A percentile compares a stretch with the other conserved stretches of the same genome.
phyloP scores from a whole-genome alignment of 1,139 yeast species.

The Insectozyma bohioensis region DNA sequence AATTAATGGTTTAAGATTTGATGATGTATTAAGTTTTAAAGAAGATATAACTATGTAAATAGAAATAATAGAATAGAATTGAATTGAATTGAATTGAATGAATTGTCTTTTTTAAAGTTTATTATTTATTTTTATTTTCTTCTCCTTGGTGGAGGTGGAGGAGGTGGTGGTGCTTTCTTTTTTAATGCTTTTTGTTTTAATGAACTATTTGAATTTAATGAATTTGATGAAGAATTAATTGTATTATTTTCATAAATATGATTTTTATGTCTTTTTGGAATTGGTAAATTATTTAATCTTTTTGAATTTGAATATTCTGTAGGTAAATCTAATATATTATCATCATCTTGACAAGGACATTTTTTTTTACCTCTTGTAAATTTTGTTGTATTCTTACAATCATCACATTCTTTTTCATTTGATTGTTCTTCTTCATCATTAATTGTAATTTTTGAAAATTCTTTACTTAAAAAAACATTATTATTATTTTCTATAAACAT shows the following conservation, averaged over 20 bases:
- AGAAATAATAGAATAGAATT: neutral
- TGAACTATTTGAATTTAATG: conserved; percentile 21
- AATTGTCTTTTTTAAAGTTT: too few relatives aligned
- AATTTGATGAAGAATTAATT: conserved; percentile 15
- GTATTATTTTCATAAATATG: conserved; percentile 5
- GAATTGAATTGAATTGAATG: too few relatives aligned
- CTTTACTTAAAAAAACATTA: conserved; percentile 20
- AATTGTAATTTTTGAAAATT: conserved; percentile 9
- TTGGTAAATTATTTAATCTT: conserved; percentile 16
- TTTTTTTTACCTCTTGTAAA: too few relatives aligned
- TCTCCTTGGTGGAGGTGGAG: conserved; percentile 27
- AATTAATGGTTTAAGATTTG: conserved; percentile 72
- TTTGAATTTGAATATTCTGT: conserved; percentile 29
- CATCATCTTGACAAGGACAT: conserved; percentile 4
- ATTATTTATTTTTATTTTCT: conserved; percentile 3
- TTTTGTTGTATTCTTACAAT: too few relatives aligned
- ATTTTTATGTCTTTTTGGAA: conserved; percentile 9
- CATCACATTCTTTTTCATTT: neutral
- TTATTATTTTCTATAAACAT: conserved; percentile 20
- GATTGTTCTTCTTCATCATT: conserved; percentile 2
- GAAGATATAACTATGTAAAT: conserved; percentile 55
- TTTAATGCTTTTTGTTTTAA: conserved; percentile 30
- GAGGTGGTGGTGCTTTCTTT: conserved; percentile 46
- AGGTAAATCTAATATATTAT: conserved; percentile 35
- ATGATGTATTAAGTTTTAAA: conserved; percentile 66